These are phyloP conservation scores for Vanrija sp. DNA, from an alignment of 1,284 basidiomycete species.

Conservation along the genomic window DNA sequence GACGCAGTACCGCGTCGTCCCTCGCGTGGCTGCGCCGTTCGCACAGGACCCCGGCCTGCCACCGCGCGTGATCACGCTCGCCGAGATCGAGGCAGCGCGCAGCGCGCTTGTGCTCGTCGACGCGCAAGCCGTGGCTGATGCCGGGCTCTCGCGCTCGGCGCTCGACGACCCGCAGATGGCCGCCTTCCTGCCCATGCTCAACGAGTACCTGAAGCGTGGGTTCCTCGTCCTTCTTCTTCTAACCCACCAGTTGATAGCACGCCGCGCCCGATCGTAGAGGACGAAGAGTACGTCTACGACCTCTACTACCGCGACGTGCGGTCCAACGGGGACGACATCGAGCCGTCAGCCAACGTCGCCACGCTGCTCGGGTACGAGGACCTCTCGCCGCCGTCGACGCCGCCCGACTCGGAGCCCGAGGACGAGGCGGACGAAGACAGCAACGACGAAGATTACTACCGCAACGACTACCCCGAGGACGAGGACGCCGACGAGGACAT, in stretches of 20 bases:
- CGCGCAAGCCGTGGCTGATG: constrained; percentile 37
- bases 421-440: constrained; percentile 51
- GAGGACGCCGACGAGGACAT: constrained; percentile 49
- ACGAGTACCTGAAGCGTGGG: constrained; percentile 45
- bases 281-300: constrained; percentile 49
- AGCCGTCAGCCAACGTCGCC: constrained; percentile 5
- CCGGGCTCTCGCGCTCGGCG: not conserved
- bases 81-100: constrained; percentile 26
- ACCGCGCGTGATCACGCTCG: constrained; percentile 32
- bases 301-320: constrained; percentile 46
- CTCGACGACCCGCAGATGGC: constrained; percentile 43
- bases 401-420: constrained; percentile 42
- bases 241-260: constrained; percentile 18
- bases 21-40: constrained; percentile 19
- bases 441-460: constrained; percentile 50
- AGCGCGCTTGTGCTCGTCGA: constrained; percentile 39
- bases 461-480: constrained; percentile 51
- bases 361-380: constrained; percentile 40
- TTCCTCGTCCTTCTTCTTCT: not conserved
- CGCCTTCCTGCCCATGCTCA: constrained; percentile 47
- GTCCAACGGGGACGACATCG: constrained; percentile 4
- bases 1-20: constrained; percentile 39
- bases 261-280: constrained; percentile 1
- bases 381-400: constrained; percentile 33
- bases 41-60: constrained; percentile 24